phyloP scores from a whole-genome alignment of 768 basidiomycete species.

The Austroboletus eburneus region DNA sequence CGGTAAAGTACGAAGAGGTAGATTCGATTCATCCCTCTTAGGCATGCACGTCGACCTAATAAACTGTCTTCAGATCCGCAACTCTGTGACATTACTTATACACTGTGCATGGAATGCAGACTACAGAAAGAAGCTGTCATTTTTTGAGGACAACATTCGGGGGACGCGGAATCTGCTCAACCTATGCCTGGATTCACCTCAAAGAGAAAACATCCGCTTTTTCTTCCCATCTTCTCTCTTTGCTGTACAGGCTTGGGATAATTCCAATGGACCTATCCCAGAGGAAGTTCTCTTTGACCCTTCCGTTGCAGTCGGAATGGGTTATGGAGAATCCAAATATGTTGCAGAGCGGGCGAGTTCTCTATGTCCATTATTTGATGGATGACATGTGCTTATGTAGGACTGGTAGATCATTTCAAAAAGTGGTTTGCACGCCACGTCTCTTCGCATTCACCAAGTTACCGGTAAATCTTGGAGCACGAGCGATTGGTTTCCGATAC shows the following conservation, averaged over 20 bases:
- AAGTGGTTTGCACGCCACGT: conserved; percentile 24
- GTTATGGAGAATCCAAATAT: conserved; percentile 38
- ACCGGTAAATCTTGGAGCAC: conserved; percentile 33
- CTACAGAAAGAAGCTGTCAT: conserved; percentile 36
- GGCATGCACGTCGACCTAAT: background rate
- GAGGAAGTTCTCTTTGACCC: conserved; percentile 33
- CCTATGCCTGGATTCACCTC: conserved; percentile 28
- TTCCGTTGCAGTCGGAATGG: conserved; percentile 26
- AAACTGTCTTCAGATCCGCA: conserved; percentile 8
- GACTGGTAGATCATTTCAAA: conserved; percentile 20
- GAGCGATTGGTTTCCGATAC: conserved; percentile 33
- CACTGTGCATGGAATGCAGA: conserved; percentile 28
- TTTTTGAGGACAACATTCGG: conserved; percentile 36
- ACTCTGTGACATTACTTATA: conserved; percentile 29
- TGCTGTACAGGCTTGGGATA: conserved; percentile 22
- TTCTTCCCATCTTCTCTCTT: conserved; percentile 27
- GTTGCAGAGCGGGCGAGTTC: conserved; percentile 31
- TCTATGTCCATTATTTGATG: background rate
- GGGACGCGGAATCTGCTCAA: conserved; percentile 33
- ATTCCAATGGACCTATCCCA: conserved; percentile 28
- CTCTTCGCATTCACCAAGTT: conserved; percentile 34
- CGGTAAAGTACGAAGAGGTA: conserved; percentile 29
- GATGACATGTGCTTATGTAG: background rate
- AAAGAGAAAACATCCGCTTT: conserved; percentile 13
- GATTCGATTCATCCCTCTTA: background rate